These are phyloP conservation scores for Rhizopogon parksii DNA, from an alignment of 1,284 basidiomycete genomes.

Conservation along the genomic window DNA sequence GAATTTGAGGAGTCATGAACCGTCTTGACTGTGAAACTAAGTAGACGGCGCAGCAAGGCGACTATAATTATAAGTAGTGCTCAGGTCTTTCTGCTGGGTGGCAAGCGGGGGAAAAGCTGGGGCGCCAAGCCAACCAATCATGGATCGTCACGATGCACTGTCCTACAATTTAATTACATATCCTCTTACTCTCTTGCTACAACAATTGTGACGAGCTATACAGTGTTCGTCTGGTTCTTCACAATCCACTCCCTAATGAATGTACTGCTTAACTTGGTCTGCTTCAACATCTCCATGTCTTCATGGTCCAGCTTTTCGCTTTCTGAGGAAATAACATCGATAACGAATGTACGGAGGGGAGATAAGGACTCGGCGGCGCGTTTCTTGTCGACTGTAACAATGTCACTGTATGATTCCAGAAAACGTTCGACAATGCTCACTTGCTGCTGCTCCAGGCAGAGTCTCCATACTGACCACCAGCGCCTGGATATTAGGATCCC, in stretches of 20 bases:
- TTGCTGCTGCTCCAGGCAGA: conserved; percentile 61
- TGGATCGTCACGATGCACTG: too few species aligned
- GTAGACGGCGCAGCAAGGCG: neutral
- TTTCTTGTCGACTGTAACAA: conserved; percentile 51
- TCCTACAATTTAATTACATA: too few species aligned
- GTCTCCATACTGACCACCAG: conserved; percentile 88
- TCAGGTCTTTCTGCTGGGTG: too few species aligned
- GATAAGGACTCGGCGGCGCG: conserved; percentile 52
- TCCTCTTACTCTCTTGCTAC: neutral
- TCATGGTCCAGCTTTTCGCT: conserved; percentile 48
- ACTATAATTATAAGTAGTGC: too few species aligned
- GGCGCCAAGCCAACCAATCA: too few species aligned
- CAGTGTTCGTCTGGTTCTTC: conserved; percentile 14
- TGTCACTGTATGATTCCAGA: conserved; percentile 3
- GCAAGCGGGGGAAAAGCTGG: neutral
- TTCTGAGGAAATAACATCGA: conserved; percentile 79
- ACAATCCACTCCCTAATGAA: conserved; percentile 82
- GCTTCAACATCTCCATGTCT: conserved; percentile 62
- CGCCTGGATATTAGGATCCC: conserved; percentile 78
- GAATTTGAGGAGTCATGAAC: neutral
- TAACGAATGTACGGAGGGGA: conserved; percentile 63
- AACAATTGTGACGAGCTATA: neutral
- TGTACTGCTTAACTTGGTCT: conserved; percentile 86
- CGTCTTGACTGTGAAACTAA: neutral
- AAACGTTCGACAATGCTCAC: conserved; percentile 36